A percentile compares a stretch with the other conserved stretches of the same genome.
These are phyloP conservation scores for Flaveria sonorensis DNA, from an alignment of 129 eudicot genomes.

Conservation along the genomic window DNA sequence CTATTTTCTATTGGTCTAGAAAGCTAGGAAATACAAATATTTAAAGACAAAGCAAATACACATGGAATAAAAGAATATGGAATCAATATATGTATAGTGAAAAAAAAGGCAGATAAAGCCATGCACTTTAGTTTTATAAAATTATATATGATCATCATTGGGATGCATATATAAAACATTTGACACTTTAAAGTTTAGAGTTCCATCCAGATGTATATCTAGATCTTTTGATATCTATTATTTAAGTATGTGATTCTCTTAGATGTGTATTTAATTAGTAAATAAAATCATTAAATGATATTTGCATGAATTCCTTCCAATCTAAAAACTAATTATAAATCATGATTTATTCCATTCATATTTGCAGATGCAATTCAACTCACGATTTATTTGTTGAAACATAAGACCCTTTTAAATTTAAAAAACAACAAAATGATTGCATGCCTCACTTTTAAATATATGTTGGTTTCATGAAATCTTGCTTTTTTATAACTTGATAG, in stretches of 20 bases:
- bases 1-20: background rate
- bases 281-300: background rate
- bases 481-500: no score
- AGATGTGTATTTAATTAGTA: background rate
- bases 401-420: background rate
- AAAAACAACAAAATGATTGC: no score
- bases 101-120: background rate
- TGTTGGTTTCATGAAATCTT: no score
- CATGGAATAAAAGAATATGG: background rate
- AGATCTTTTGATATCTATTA: background rate
- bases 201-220: background rate
- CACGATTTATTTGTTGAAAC: background rate
- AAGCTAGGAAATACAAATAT: background rate
- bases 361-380: background rate
- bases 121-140: background rate
- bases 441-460: no score
- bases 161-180: background rate
- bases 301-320: background rate
- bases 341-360: background rate
- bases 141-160: background rate
- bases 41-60: background rate
- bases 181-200: background rate
- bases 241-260: background rate
- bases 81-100: background rate
- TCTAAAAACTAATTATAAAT: background rate